Conservation (phyloP, 2,329 filamentous ascomycete species). For the Ophiostoma quercus region DNA sequence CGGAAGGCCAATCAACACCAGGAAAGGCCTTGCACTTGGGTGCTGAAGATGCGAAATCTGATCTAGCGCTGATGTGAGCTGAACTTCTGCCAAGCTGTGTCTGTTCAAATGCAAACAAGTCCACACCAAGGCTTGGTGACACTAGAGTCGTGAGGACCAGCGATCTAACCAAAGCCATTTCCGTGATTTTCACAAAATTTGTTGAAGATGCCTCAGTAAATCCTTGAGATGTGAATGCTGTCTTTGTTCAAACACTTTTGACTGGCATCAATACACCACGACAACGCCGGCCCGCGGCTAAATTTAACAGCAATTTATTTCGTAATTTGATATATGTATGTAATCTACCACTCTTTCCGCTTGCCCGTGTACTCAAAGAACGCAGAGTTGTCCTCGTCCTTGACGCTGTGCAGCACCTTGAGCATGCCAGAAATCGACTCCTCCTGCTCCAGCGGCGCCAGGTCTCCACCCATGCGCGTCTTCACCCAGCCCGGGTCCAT, state of each 20-base stretch:
- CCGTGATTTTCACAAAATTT: no score
- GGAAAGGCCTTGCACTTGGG: not conserved
- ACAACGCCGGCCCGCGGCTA: not conserved
- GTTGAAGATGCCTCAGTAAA: no score
- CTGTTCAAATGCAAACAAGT: not conserved
- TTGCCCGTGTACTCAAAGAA: conserved; percentile 30
- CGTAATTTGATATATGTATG: not conserved
- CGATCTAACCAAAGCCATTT: not conserved
- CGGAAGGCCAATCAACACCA: not conserved
- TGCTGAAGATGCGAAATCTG: not conserved
- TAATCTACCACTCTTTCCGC: conserved; percentile 30
- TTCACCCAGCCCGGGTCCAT: conserved; percentile 37
- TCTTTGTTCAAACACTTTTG: not conserved
- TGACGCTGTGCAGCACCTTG: conserved; percentile 65
- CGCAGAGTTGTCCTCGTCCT: conserved; percentile 43
- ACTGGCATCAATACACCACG: not conserved
- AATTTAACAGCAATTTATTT: not conserved
- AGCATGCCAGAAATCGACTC: conserved; percentile 52
- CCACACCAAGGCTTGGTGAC: not conserved
- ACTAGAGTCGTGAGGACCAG: not conserved
- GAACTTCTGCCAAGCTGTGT: not conserved
- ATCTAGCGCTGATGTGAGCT: not conserved
- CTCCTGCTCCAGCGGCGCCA: conserved; percentile 30
- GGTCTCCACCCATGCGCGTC: conserved; percentile 34
- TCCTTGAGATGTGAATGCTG: no score